These are phyloP conservation scores for Maudiozyma turicensis DNA, from an alignment of 805 yeast species.

Conservation along the genomic window DNA sequence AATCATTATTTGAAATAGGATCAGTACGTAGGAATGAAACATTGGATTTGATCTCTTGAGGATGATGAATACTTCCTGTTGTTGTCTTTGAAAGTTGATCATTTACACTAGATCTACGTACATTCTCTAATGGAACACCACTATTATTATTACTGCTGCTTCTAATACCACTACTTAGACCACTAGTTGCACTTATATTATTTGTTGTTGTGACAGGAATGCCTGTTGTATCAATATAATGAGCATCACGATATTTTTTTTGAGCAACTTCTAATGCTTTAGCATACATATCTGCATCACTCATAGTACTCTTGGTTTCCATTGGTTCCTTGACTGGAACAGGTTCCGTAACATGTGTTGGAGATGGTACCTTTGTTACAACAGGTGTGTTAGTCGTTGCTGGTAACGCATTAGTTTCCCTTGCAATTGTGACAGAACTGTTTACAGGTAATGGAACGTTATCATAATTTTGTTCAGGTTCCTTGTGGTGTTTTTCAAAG, in stretches of 20 bases:
- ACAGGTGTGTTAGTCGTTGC: neutral
- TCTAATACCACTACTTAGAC: neutral
- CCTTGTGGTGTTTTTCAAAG: neutral
- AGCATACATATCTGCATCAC: conserved; percentile 47
- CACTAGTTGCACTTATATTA: neutral
- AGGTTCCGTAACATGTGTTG: neutral
- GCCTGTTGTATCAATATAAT: conserved; percentile 1
- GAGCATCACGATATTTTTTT: conserved; percentile 27
- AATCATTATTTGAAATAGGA: neutral
- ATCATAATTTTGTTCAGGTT: neutral
- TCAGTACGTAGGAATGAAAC: neutral
- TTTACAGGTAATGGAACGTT: neutral
- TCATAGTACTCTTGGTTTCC: conserved; percentile 2
- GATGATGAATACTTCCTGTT: neutral
- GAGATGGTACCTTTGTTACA: neutral
- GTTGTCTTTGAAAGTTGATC: neutral
- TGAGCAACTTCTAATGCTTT: conserved; percentile 50
- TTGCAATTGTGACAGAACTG: neutral
- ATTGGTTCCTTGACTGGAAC: neutral
- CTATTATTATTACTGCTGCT: neutral
- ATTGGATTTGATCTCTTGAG: neutral
- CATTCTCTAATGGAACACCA: neutral
- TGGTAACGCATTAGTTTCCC: neutral
- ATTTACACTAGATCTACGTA: neutral
- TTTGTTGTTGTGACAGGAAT: neutral